A percentile compares a stretch with the other conserved stretches of the same genome.
Conservation (phyloP, 129 eudicot species). For the Flaveria robusta region DNA sequence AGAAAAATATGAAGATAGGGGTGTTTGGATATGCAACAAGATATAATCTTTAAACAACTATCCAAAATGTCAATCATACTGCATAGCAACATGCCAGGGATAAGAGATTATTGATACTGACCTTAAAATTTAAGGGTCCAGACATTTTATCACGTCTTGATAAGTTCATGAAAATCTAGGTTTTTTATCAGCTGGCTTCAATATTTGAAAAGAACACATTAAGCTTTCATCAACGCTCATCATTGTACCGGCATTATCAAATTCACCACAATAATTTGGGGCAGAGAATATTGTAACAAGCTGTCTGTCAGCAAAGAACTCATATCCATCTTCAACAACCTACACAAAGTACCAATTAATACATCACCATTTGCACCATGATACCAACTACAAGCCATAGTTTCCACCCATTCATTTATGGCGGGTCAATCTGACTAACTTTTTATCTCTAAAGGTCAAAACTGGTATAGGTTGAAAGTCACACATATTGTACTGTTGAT, state of each 20-base stretch:
- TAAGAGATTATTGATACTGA: constrained; percentile 26
- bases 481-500: neutral
- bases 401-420: neutral
- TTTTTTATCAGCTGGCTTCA: constrained; percentile 67
- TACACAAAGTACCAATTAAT: constrained; percentile 22
- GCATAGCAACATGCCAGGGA: constrained; percentile 16
- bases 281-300: constrained; percentile 80
- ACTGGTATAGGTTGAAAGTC: neutral
- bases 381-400: neutral
- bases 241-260: constrained; percentile 87
- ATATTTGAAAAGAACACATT: constrained; percentile 80
- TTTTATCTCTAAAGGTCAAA: neutral
- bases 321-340: constrained; percentile 92
- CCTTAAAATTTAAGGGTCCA: constrained; percentile 44
- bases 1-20: neutral
- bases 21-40: neutral
- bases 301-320: constrained; percentile 78
- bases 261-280: constrained; percentile 79
- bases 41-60: neutral
- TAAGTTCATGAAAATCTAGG: constrained; percentile 54
- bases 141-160: constrained; percentile 20
- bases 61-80: neutral
- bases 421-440: neutral
- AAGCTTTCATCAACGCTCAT: constrained; percentile 85
- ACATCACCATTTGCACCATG: neutral